These are phyloP conservation scores for Verticillium isaacii DNA, from an alignment of 2,329 filamentous ascomycete species.

Conservation along the genomic window DNA sequence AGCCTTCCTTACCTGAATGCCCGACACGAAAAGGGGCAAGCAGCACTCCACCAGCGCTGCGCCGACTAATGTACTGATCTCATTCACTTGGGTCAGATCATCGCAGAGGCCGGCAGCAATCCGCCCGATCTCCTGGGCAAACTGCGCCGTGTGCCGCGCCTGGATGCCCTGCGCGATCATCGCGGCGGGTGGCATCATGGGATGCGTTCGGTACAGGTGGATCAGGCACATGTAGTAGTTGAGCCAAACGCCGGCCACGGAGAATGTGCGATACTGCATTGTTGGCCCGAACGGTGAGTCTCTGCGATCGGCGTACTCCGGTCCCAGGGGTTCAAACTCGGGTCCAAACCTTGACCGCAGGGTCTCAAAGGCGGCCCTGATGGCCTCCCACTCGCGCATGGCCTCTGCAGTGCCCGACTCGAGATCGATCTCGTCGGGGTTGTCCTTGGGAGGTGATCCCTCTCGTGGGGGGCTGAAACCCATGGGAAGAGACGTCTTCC, in stretches of 20 bases:
- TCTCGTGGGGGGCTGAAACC: conserved; percentile 49
- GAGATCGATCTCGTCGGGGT: conserved; percentile 51
- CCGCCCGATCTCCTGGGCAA: conserved; percentile 71
- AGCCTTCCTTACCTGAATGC: conserved; percentile 54
- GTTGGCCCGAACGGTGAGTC: conserved; percentile 75
- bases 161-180: conserved; percentile 81
- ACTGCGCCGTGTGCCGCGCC: conserved; percentile 64
- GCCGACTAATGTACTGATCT: conserved; percentile 72
- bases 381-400: conserved; percentile 71
- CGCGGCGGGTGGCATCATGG: conserved; percentile 84
- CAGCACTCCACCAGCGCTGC: conserved; percentile 78
- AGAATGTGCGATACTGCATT: conserved; percentile 77
- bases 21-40: conserved; percentile 83
- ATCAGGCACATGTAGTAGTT: conserved; percentile 84
- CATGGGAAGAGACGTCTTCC: conserved; percentile 44
- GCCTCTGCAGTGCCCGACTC: conserved; percentile 65
- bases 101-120: conserved; percentile 70
- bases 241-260: conserved; percentile 84
- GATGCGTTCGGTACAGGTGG: conserved; percentile 75
- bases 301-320: conserved; percentile 60
- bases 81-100: conserved; percentile 43
- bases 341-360: conserved; percentile 64
- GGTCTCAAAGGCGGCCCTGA: conserved; percentile 64
- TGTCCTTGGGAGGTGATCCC: conserved; percentile 36
- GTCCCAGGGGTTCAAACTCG: conserved; percentile 70